These are phyloP conservation scores for Botrytis squamosa DNA, from an alignment of 2,329 filamentous ascomycete genomes.

Conservation along the genomic window DNA sequence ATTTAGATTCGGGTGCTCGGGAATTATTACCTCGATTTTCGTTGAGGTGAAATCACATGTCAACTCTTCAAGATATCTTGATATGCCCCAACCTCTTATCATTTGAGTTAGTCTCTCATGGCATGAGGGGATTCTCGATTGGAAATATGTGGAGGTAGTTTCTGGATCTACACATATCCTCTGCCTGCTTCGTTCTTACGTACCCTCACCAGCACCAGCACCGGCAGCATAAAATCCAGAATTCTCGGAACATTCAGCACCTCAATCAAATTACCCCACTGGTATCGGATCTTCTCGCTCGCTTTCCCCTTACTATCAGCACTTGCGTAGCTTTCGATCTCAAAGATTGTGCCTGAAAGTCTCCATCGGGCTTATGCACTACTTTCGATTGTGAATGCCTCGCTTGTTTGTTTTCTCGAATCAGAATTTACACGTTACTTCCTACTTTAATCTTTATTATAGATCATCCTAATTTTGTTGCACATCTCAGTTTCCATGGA, in stretches of 20 bases:
- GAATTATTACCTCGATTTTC: background rate
- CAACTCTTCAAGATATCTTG: background rate
- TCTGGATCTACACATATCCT: background rate
- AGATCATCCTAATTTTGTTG: background rate
- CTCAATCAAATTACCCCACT: background rate
- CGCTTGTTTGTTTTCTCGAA: background rate
- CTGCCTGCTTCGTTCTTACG: background rate
- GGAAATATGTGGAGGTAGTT: background rate
- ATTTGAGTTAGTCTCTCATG: background rate
- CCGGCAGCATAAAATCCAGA: background rate
- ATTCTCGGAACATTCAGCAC: background rate
- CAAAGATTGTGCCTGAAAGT: background rate
- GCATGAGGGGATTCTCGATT: background rate
- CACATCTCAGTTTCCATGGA: slow-evolving; percentile 7
- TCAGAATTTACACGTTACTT: background rate
- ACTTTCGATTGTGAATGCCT: background rate
- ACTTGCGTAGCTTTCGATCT: background rate
- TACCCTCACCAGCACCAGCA: background rate
- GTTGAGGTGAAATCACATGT: slow-evolving; percentile 2
- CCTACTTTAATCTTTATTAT: background rate
- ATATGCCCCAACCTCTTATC: background rate
- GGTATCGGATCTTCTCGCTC: background rate
- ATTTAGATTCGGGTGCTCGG: background rate
- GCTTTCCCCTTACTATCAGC: background rate
- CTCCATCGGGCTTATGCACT: background rate